Conservation (phyloP, 73 alveolate genomes). For the Paramecium octaurelia region DNA sequence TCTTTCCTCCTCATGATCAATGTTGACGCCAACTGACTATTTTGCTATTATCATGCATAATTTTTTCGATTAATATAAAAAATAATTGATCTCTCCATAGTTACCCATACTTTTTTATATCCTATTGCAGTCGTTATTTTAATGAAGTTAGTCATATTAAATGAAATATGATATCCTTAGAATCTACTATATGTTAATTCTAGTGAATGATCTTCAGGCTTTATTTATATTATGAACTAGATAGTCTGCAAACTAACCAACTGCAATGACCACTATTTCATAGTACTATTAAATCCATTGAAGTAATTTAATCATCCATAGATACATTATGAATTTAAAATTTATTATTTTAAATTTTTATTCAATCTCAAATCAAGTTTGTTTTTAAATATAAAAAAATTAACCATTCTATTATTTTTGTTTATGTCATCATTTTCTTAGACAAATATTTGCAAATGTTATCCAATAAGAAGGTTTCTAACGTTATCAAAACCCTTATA, state of each 20-base stretch:
- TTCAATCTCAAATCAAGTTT: too few relatives aligned
- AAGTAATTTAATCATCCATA: not conserved
- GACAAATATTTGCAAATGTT: too few relatives aligned
- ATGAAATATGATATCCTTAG: not conserved
- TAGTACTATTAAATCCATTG: not conserved
- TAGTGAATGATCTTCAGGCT: not conserved
- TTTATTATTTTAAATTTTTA: not conserved
- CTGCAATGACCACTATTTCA: not conserved
- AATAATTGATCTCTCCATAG: constrained; percentile 58
- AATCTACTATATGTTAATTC: too few relatives aligned
- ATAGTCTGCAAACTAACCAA: not conserved
- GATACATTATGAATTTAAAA: not conserved
- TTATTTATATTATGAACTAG: not conserved
- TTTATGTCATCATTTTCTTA: not conserved
- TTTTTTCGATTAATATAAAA: constrained; percentile 70
- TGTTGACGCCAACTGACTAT: constrained; percentile 51
- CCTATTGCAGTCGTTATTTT: not conserved
- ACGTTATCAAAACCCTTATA: too few relatives aligned
- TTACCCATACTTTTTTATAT: constrained; percentile 16
- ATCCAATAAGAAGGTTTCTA: too few relatives aligned
- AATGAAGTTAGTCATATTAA: not conserved
- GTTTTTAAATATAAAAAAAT: too few relatives aligned
- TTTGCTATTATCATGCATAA: constrained; percentile 63
- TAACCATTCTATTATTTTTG: too few relatives aligned
- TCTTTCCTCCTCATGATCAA: not conserved